Evolutionary conservation across 441 rosid species (phyloP).

Genomic region (Arabidopsis lyrata): DNA sequence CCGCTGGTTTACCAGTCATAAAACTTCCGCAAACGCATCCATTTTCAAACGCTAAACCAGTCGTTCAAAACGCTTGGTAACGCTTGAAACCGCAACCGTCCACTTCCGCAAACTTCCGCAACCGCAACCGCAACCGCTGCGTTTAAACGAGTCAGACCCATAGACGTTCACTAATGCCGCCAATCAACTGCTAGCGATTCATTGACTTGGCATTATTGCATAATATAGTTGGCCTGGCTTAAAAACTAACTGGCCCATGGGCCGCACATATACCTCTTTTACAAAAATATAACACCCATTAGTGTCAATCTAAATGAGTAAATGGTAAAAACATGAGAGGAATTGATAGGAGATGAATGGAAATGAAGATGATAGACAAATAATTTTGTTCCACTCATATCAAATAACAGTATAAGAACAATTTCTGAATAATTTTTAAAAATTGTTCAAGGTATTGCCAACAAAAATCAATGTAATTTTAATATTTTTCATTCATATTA

Average conservation of each 20-base stretch:
- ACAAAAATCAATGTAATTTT: no score
- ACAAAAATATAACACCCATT: not conserved
- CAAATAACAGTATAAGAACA: no score
- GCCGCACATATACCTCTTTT: not conserved
- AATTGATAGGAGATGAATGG: not conserved
- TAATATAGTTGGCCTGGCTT: constrained; percentile 10
- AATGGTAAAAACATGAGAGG: not conserved
- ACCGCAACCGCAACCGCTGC: no score
- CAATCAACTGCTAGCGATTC: not conserved
- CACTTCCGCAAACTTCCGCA: no score
- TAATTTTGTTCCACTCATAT: not conserved
- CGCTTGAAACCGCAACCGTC: no score
- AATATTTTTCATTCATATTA: no score
- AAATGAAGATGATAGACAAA: not conserved
- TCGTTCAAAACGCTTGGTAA: no score
- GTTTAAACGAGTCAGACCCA: no score
- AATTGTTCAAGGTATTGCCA: not conserved
- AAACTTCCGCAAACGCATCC: no score
- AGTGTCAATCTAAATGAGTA: not conserved
- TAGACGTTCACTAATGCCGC: not conserved
- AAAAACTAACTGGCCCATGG: constrained; percentile 3
- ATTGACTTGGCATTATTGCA: not conserved
- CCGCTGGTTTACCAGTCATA: no score
- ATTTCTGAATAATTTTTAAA: no score
- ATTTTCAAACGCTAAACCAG: no score